A percentile compares a stretch with the other conserved stretches of the same genome.
Conservation (phyloP, 768 basidiomycete genomes). For the Serpula lacrymans region DNA sequence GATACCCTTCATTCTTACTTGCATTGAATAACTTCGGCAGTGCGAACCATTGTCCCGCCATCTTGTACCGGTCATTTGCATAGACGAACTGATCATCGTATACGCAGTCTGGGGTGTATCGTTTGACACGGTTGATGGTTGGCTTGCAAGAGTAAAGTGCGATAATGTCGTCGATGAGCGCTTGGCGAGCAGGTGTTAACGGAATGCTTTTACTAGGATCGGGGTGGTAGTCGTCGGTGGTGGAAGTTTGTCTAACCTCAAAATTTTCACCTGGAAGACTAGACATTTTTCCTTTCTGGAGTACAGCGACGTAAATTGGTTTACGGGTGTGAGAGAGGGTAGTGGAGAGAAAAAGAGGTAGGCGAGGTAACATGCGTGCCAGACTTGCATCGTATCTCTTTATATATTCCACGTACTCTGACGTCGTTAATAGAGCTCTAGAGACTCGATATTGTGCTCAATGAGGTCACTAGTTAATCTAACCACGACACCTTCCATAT, state of each 20-base stretch:
- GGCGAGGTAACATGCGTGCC: no score
- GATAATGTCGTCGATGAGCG: conserved; percentile 37
- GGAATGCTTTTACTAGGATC: conserved; percentile 33
- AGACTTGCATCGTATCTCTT: no score
- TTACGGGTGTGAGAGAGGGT: no score
- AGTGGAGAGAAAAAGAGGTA: no score
- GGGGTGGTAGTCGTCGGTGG: conserved; percentile 29
- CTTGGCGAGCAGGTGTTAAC: conserved; percentile 36
- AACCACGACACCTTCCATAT: no score
- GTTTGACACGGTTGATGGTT: conserved; percentile 34
- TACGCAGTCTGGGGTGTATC: conserved; percentile 25
- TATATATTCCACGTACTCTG: no score
- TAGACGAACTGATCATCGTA: conserved; percentile 39
- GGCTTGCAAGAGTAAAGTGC: conserved; percentile 37
- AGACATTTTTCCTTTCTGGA: conserved; percentile 11
- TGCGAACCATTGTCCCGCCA: conserved; percentile 40
- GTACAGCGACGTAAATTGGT: no score
- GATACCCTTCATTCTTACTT: conserved; percentile 33
- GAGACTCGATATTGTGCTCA: no score
- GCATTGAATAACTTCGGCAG: conserved; percentile 36
- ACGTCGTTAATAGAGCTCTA: no score
- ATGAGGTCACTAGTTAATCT: no score
- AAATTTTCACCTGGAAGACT: conserved; percentile 34
- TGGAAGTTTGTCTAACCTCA: conserved; percentile 34
- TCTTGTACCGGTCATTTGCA: conserved; percentile 38